phyloP scores from a whole-genome alignment of 352 stramenopile genomes.

The Globisporangium barbulae region DNA sequence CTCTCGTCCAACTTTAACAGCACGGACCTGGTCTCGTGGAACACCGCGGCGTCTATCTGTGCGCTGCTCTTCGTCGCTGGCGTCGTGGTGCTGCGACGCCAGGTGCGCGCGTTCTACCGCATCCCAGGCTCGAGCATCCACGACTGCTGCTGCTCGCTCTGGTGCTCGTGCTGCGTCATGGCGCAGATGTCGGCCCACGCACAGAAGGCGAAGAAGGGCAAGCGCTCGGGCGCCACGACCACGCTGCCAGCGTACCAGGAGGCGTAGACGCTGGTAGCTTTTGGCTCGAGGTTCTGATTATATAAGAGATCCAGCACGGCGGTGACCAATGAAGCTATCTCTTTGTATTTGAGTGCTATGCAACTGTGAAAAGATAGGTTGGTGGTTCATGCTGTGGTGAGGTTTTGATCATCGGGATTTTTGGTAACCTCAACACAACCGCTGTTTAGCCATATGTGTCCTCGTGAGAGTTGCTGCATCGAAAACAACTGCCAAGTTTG shows the following conservation, averaged over 20 bases:
- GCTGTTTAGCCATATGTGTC: too few relatives aligned
- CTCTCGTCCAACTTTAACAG: conserved; percentile 18
- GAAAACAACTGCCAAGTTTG: too few relatives aligned
- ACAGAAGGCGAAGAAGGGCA: conserved; percentile 11
- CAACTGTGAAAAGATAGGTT: too few relatives aligned
- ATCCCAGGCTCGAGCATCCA: conserved; percentile 14
- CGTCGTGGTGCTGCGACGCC: not conserved
- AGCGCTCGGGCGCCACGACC: conserved; percentile 13
- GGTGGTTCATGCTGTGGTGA: too few relatives aligned
- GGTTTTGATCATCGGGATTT: too few relatives aligned
- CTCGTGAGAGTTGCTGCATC: too few relatives aligned
- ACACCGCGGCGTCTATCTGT: not conserved
- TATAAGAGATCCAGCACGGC: too few relatives aligned
- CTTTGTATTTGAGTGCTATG: too few relatives aligned
- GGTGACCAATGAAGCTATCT: too few relatives aligned
- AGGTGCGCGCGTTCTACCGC: conserved; percentile 10
- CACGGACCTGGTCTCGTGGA: too few relatives aligned
- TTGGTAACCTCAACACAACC: too few relatives aligned
- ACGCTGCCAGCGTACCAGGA: conserved; percentile 7
- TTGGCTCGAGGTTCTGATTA: too few relatives aligned
- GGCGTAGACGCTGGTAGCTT: not conserved
- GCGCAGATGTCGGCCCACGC: conserved; percentile 25
- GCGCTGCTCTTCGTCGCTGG: not conserved
- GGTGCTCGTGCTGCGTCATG: conserved; percentile 25
- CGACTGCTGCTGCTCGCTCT: conserved; percentile 19